Conservation (phyloP, 441 rosid species). For the Erodium moschatum region DNA sequence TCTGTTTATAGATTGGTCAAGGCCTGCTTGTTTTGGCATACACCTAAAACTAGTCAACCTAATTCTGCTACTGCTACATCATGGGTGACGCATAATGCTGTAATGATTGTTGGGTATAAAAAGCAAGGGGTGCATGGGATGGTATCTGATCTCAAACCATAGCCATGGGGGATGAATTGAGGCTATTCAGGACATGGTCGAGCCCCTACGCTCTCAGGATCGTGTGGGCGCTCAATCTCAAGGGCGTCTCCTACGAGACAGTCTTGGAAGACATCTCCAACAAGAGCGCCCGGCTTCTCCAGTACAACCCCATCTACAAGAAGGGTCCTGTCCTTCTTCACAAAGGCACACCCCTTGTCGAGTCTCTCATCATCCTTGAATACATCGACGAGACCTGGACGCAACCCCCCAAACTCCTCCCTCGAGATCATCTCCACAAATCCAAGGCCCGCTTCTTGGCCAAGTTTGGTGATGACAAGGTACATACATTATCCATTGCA, state of each 20-base stretch:
- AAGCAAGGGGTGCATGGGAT: too few relatives aligned
- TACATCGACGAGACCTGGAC: conserved; percentile 1
- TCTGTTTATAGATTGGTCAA: neutral
- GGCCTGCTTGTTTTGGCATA: neutral
- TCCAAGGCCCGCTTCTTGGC: neutral
- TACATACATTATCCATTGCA: neutral
- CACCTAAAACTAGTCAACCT: too few relatives aligned
- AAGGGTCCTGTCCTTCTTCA: neutral
- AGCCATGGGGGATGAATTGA: neutral
- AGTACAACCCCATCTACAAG: neutral
- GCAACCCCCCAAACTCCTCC: neutral
- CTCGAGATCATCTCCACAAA: neutral
- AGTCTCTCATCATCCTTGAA: neutral
- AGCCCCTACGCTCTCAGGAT: neutral
- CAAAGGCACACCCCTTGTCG: neutral
- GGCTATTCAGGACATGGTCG: conserved; percentile 4
- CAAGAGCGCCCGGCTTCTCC: neutral
- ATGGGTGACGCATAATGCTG: neutral
- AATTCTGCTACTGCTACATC: neutral
- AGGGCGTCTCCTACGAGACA: neutral
- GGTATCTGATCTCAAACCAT: neutral
- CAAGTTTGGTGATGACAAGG: neutral
- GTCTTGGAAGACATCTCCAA: neutral
- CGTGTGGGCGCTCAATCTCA: conserved; percentile 1
- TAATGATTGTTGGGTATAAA: neutral